A percentile compares a stretch with the other conserved stretches of the same genome.
Evolutionary conservation across 768 basidiomycete genomes (phyloP).

Genomic region (Trametes sanguinea): DNA sequence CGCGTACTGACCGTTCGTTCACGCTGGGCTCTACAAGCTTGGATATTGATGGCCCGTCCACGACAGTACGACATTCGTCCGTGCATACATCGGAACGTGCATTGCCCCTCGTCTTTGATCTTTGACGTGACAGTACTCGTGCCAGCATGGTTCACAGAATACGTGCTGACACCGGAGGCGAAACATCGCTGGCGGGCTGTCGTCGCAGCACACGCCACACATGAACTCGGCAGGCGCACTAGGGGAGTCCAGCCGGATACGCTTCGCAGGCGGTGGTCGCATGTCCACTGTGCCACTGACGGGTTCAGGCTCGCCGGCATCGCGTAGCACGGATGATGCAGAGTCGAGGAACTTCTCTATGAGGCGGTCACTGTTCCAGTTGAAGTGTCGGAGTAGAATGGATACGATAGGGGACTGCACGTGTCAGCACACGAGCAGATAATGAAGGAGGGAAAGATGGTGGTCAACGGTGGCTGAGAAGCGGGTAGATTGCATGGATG

Average conservation of each 20-base stretch:
- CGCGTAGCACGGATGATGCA: constrained; percentile 59
- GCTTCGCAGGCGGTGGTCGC: constrained; percentile 30
- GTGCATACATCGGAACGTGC: constrained; percentile 78
- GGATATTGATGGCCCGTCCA: constrained; percentile 58
- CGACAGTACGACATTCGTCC: constrained; percentile 66
- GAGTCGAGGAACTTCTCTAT: constrained; percentile 98
- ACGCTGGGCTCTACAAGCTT: constrained; percentile 51
- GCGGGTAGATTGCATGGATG: constrained; percentile 8
- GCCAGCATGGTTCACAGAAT: constrained; percentile 87
- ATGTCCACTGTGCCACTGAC: constrained; percentile 12
- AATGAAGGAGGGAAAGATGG: background rate
- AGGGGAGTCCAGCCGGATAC: constrained; percentile 29
- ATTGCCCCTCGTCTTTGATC: constrained; percentile 80
- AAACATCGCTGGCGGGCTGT: constrained; percentile 53
- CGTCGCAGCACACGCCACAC: constrained; percentile 91
- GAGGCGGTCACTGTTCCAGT: constrained; percentile 95
- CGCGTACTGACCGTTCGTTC: constrained; percentile 19
- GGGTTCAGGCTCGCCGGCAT: constrained; percentile 39
- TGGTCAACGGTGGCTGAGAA: constrained; percentile 6
- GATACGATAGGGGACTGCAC: constrained; percentile 67
- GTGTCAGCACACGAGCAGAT: background rate
- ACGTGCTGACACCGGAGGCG: constrained; percentile 79
- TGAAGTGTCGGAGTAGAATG: constrained; percentile 78
- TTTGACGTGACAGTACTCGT: constrained; percentile 74
- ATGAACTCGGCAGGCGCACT: constrained; percentile 53